These are phyloP conservation scores for Zizania latifolia DNA, from an alignment of 176 grass and related monocot species.

Conservation along the genomic window DNA sequence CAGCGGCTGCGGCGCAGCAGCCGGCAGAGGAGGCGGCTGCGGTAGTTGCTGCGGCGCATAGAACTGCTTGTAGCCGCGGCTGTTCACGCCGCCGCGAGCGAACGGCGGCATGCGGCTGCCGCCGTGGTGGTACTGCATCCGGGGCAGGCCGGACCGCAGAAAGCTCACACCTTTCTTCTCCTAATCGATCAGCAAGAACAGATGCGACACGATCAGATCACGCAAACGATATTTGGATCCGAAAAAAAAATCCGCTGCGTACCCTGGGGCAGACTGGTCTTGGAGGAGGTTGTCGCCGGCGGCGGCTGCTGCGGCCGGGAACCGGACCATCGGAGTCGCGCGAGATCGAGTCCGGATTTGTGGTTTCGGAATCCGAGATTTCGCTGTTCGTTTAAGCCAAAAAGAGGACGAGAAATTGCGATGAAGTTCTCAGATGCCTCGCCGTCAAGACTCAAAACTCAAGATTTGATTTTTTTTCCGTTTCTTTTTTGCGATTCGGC, in stretches of 20 bases:
- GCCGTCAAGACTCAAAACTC: background rate
- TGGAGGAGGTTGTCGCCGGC: background rate
- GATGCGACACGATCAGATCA: conserved; percentile 22
- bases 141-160: conserved; percentile 5
- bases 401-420: background rate
- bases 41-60: background rate
- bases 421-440: background rate
- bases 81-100: conserved; percentile 28
- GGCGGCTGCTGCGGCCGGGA: background rate
- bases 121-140: conserved; percentile 45
- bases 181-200: conserved; percentile 23
- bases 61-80: conserved; percentile 39
- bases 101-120: conserved; percentile 38
- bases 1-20: background rate
- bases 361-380: background rate
- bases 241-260: background rate
- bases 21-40: background rate
- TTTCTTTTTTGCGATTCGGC: background rate
- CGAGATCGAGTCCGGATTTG: conserved; percentile 8
- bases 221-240: background rate
- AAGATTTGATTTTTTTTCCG: background rate
- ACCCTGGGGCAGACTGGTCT: background rate
- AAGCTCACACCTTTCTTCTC: conserved; percentile 25
- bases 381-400: background rate
- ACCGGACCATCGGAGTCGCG: conserved; percentile 16